Evolutionary conservation across 1,284 basidiomycete species (phyloP).

Genomic region (Volvariella surrecta): DNA sequence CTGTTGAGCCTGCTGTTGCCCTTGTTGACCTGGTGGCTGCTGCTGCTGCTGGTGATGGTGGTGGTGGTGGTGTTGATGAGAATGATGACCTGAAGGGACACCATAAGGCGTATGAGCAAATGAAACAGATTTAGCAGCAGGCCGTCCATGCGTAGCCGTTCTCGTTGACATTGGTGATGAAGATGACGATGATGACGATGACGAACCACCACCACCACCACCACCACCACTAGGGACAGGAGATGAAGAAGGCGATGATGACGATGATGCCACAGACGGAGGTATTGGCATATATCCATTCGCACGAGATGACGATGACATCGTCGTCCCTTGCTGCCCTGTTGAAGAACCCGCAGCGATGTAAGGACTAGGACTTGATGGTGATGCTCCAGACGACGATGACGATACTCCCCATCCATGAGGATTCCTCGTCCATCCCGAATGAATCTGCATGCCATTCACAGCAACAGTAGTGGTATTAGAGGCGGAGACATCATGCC

Average conservation of each 20-base stretch:
- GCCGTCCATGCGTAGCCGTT: slow-evolving; percentile 19
- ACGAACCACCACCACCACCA: too few relatives aligned
- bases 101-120: slow-evolving; percentile 28
- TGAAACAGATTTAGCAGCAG: slow-evolving; percentile 42
- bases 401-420: slow-evolving; percentile 3
- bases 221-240: too few relatives aligned
- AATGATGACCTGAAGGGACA: neutral
- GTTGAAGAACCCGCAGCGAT: too few relatives aligned
- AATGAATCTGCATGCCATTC: too few relatives aligned
- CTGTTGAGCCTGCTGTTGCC: too few relatives aligned
- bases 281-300: too few relatives aligned
- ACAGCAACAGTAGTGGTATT: too few relatives aligned
- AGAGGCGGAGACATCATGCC: too few relatives aligned
- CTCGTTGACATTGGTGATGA: slow-evolving; percentile 2
- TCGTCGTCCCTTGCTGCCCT: too few relatives aligned
- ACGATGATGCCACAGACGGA: slow-evolving; percentile 1
- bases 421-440: neutral
- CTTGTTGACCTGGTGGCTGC: too few relatives aligned
- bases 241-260: neutral
- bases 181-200: slow-evolving; percentile 4
- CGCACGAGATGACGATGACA: neutral
- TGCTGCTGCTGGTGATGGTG: neutral
- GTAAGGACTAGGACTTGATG: neutral
- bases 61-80: neutral
- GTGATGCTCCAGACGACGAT: neutral